These are phyloP conservation scores for Haplosporangium sp. DNA, from an alignment of 371 early-diverging fungal genomes.

Conservation along the genomic window DNA sequence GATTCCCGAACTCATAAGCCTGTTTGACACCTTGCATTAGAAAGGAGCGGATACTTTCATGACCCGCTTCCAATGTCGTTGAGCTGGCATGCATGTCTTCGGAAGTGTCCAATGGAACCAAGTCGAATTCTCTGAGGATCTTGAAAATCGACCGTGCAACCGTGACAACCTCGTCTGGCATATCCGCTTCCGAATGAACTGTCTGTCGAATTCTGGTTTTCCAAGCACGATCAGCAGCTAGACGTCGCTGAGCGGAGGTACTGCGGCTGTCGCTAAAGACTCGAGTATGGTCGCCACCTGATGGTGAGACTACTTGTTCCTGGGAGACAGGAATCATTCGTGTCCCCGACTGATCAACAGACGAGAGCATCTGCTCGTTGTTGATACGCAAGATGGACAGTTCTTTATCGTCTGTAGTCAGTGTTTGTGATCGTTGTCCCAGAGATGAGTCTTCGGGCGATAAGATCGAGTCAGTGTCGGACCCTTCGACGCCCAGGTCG, in stretches of 20 bases:
- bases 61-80: neutral
- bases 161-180: slow-evolving; percentile 50
- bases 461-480: slow-evolving; percentile 40
- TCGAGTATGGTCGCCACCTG: neutral
- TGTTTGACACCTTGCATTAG: slow-evolving; percentile 50
- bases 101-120: slow-evolving; percentile 11
- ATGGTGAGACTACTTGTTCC: neutral
- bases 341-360: slow-evolving; percentile 27
- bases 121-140: slow-evolving; percentile 52
- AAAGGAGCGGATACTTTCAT: slow-evolving; percentile 25
- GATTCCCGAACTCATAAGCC: slow-evolving; percentile 45
- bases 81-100: slow-evolving; percentile 1
- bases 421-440: neutral
- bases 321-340: slow-evolving; percentile 8
- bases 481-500: slow-evolving; percentile 31
- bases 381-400: slow-evolving; percentile 41
- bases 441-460: slow-evolving; percentile 34
- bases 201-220: slow-evolving; percentile 42
- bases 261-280: neutral
- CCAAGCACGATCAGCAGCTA: slow-evolving; percentile 38
- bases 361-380: slow-evolving; percentile 46
- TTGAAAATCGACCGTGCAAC: slow-evolving; percentile 52
- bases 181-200: slow-evolving; percentile 42
- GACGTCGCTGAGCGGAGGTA: neutral
- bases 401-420: slow-evolving; percentile 22